Evolutionary conservation across 1,284 basidiomycete species (phyloP).

Genomic region (Afroboletus lepidellus): DNA sequence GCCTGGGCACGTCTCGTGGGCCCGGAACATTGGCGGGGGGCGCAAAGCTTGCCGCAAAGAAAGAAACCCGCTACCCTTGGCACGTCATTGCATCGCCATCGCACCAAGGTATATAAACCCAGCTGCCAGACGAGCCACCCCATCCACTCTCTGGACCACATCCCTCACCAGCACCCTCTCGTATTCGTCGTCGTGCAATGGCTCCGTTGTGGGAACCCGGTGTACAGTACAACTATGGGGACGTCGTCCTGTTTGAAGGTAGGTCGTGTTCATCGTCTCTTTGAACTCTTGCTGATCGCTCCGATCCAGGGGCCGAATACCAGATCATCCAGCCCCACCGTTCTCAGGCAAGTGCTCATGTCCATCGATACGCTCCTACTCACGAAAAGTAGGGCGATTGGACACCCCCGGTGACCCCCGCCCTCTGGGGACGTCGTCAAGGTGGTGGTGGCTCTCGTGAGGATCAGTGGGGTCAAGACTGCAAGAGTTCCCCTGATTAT

Average conservation of each 20-base stretch:
- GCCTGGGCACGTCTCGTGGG: slow-evolving; percentile 7
- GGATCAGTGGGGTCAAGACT: slow-evolving; percentile 18
- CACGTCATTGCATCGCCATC: slow-evolving; percentile 9
- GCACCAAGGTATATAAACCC: slow-evolving; percentile 24
- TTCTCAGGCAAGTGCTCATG: slow-evolving; percentile 50
- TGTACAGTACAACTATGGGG: slow-evolving; percentile 54
- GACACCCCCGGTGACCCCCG: slow-evolving; percentile 59
- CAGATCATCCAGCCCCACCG: slow-evolving; percentile 69
- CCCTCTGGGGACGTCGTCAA: slow-evolving; percentile 60
- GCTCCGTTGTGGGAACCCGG: slow-evolving; percentile 59
- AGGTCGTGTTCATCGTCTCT: neutral
- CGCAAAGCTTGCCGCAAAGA: neutral
- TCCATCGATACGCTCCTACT: neutral
- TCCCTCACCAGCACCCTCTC: slow-evolving; percentile 9
- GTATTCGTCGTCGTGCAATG: slow-evolving; percentile 37
- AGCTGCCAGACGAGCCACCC: neutral
- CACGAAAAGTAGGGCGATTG: slow-evolving; percentile 52
- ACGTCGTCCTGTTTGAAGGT: slow-evolving; percentile 62
- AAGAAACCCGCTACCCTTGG: slow-evolving; percentile 7
- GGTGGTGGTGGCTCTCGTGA: slow-evolving; percentile 26
- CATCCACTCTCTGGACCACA: slow-evolving; percentile 1
- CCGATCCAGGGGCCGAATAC: slow-evolving; percentile 51
- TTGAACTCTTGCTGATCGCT: slow-evolving; percentile 9
- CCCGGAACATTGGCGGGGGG: neutral
- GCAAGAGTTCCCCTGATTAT: slow-evolving; percentile 19